Conservation (phyloP, 305 asterid genomes). For the Fraxinus baroniana region DNA sequence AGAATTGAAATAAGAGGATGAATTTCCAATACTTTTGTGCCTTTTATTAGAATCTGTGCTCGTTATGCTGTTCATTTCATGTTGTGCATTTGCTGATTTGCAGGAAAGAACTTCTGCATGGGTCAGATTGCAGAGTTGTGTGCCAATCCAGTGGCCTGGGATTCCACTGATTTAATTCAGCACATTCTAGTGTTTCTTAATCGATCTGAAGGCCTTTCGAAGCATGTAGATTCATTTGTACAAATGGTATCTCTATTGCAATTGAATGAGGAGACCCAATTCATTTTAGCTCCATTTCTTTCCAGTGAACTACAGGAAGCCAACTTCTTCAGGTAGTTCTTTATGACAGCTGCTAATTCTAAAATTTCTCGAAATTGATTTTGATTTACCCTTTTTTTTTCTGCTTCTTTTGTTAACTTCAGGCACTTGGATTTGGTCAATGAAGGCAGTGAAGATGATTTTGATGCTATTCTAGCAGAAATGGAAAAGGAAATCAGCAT, state of each 20-base stretch:
- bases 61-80: conserved; percentile 7
- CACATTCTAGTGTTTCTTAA: conserved; percentile 68
- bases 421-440: conserved; percentile 58
- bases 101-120: conserved; percentile 91
- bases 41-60: neutral
- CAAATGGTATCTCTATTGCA: conserved; percentile 75
- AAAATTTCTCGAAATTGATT: neutral
- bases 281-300: conserved; percentile 72
- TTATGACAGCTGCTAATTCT: conserved; percentile 1
- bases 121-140: conserved; percentile 67
- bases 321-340: conserved; percentile 65
- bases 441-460: conserved; percentile 71
- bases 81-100: conserved; percentile 29
- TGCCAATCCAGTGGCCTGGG: conserved; percentile 48
- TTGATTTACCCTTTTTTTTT: neutral
- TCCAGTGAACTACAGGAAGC: conserved; percentile 64
- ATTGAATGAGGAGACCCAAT: conserved; percentile 60
- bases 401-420: conserved; percentile 25
- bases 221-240: conserved; percentile 85
- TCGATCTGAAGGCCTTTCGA: conserved; percentile 83
- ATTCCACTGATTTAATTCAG: conserved; percentile 69
- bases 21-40: neutral
- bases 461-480: conserved; percentile 83
- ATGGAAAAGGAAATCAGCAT: conserved; percentile 96
- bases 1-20: neutral